Percentiles rank a stretch among this genome's conserved stretches.
Conservation (phyloP, 1,284 basidiomycete genomes). For the Leccinum griseonigrum region DNA sequence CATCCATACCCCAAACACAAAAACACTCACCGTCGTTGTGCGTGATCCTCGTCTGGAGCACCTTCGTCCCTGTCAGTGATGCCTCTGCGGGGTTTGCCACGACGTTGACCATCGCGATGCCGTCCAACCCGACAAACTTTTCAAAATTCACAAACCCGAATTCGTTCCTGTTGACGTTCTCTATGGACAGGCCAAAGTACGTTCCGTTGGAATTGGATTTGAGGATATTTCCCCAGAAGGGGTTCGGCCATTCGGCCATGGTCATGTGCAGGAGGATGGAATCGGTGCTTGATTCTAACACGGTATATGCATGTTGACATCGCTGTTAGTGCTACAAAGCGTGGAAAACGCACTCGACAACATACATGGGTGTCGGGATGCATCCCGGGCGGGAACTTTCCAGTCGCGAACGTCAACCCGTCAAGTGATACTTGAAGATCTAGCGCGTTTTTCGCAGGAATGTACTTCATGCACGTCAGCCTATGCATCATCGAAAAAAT, state of each 20-base stretch:
- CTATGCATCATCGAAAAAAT: neutral
- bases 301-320: conserved; percentile 76
- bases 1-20: neutral
- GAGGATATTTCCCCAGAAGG: conserved; percentile 77
- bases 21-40: conserved; percentile 84
- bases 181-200: too few species aligned
- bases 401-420: conserved; percentile 79
- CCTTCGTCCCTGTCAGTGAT: conserved; percentile 70
- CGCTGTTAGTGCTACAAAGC: neutral
- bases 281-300: conserved; percentile 91
- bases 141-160: conserved; percentile 91
- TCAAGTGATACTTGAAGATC: conserved; percentile 91
- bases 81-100: conserved; percentile 84
- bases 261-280: conserved; percentile 96
- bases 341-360: conserved; percentile 12
- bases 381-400: conserved; percentile 89
- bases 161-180: too few species aligned
- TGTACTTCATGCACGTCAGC: conserved; percentile 44
- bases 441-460: conserved; percentile 57
- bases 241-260: conserved; percentile 71
- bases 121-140: conserved; percentile 95
- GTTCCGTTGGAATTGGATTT: too few species aligned
- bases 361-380: conserved; percentile 82
- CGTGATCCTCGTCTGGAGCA: conserved; percentile 84
- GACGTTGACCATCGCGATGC: conserved; percentile 91